Percentiles rank a stretch among this genome's conserved stretches.
phyloP scores from a whole-genome alignment of 1,284 basidiomycete genomes.

The Coniferiporia sulphurascens region DNA sequence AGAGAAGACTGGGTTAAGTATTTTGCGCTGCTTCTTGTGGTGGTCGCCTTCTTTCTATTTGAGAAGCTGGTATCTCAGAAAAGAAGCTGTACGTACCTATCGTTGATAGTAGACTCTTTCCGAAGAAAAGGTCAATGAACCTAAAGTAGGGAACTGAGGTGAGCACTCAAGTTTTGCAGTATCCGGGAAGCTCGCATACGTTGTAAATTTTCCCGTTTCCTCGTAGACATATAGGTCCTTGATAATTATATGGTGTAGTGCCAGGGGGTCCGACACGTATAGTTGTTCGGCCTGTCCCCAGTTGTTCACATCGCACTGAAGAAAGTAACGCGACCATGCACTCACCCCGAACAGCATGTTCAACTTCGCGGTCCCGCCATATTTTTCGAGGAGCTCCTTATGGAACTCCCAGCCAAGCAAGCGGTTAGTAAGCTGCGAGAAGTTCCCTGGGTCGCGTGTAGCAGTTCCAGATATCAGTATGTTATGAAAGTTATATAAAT shows the following conservation, averaged over 20 bases:
- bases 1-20: constrained; percentile 30
- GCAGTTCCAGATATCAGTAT: too few species aligned
- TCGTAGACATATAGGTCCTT: constrained; percentile 31
- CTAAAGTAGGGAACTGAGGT: constrained; percentile 1
- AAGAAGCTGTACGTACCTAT: constrained; percentile 11
- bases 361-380: constrained; percentile 19
- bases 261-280: constrained; percentile 22
- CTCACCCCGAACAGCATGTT: constrained; percentile 20
- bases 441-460: neutral
- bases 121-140: constrained; percentile 17
- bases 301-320: neutral
- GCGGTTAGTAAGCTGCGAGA: constrained; percentile 10
- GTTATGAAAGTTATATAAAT: too few species aligned
- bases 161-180: neutral
- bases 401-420: constrained; percentile 18
- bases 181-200: constrained; percentile 16
- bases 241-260: constrained; percentile 28
- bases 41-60: constrained; percentile 20
- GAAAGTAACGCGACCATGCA: neutral
- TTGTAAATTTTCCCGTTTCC: constrained; percentile 21
- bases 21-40: constrained; percentile 26
- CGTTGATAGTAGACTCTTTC: constrained; percentile 21
- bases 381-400: constrained; percentile 16
- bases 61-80: neutral
- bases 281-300: constrained; percentile 17